Evolutionary conservation across 2,329 filamentous ascomycete genomes (phyloP).

Genomic region (Metarhizium brunneum): DNA sequence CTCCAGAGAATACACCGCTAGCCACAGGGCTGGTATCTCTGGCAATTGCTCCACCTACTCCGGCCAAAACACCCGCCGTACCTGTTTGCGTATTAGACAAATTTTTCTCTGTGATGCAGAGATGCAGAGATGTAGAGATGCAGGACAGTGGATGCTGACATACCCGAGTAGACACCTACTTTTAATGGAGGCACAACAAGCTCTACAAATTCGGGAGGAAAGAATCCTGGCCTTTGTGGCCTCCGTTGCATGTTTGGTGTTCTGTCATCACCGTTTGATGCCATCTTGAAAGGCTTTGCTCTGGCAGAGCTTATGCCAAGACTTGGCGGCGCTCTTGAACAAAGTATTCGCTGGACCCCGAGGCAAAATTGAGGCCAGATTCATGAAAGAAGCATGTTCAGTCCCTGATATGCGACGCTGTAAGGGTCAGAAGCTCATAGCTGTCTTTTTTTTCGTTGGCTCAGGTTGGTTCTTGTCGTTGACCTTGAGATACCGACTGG

Average conservation of each 20-base stretch:
- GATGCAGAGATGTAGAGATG: neutral
- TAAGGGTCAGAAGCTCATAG: too few species aligned
- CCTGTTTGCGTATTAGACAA: slow-evolving; percentile 31
- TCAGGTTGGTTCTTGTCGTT: neutral
- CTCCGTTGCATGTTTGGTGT: slow-evolving; percentile 13
- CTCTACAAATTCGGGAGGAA: slow-evolving; percentile 34
- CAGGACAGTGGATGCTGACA: neutral
- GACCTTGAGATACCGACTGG: too few species aligned
- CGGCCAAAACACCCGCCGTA: slow-evolving; percentile 50
- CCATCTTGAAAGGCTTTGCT: slow-evolving; percentile 8
- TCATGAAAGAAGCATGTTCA: too few species aligned
- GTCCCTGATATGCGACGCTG: too few species aligned
- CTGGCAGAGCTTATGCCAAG: neutral
- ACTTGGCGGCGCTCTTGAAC: neutral
- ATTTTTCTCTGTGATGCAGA: neutral
- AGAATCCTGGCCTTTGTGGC: slow-evolving; percentile 23
- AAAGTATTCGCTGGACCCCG: neutral
- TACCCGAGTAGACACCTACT: slow-evolving; percentile 51
- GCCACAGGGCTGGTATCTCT: slow-evolving; percentile 57
- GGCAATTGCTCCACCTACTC: slow-evolving; percentile 63
- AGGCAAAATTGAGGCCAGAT: neutral
- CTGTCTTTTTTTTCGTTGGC: too few species aligned
- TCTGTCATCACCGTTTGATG: slow-evolving; percentile 5
- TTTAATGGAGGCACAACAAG: slow-evolving; percentile 44
- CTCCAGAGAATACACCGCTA: slow-evolving; percentile 62